Percentiles rank a stretch among this genome's conserved stretches.
Evolutionary conservation across 768 basidiomycete genomes (phyloP).

Genomic region (Tricholoma sp.): DNA sequence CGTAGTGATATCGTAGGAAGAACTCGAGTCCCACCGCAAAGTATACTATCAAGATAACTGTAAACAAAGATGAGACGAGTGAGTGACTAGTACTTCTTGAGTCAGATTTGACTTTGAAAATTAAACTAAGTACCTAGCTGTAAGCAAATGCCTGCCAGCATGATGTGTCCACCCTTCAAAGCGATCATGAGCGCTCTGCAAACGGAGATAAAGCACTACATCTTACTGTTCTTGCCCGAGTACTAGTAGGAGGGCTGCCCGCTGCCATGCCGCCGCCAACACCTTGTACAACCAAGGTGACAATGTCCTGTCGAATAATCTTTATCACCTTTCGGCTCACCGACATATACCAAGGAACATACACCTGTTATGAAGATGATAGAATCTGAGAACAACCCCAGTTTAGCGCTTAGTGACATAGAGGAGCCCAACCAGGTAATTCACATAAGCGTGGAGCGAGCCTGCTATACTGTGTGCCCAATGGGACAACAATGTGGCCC

Average conservation of each 20-base stretch:
- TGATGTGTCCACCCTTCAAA: conserved; percentile 24
- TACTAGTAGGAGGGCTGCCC: conserved; percentile 41
- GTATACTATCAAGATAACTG: background rate
- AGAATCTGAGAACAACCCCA: background rate
- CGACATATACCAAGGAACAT: background rate
- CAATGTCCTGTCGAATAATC: conserved; percentile 31
- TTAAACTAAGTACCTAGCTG: conserved; percentile 36
- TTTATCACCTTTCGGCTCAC: background rate
- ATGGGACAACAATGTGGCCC: conserved; percentile 36
- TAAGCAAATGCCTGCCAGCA: conserved; percentile 59
- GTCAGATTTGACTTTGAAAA: too few relatives aligned
- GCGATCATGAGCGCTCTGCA: background rate
- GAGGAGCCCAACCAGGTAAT: conserved; percentile 10
- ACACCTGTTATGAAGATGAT: conserved; percentile 19
- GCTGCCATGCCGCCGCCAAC: conserved; percentile 42
- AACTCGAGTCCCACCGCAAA: conserved; percentile 28
- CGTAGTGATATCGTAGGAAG: conserved; percentile 31
- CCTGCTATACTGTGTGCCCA: conserved; percentile 45
- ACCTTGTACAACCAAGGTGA: conserved; percentile 52
- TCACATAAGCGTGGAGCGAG: conserved; percentile 38
- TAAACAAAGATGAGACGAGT: background rate
- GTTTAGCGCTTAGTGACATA: background rate
- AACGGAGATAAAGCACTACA: conserved; percentile 1
- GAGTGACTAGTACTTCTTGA: too few relatives aligned
- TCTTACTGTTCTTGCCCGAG: conserved; percentile 31